A percentile compares a stretch with the other conserved stretches of the same genome.
Evolutionary conservation across 768 basidiomycete genomes (phyloP).

Genomic region (Rubroboletus pulcherrimus): DNA sequence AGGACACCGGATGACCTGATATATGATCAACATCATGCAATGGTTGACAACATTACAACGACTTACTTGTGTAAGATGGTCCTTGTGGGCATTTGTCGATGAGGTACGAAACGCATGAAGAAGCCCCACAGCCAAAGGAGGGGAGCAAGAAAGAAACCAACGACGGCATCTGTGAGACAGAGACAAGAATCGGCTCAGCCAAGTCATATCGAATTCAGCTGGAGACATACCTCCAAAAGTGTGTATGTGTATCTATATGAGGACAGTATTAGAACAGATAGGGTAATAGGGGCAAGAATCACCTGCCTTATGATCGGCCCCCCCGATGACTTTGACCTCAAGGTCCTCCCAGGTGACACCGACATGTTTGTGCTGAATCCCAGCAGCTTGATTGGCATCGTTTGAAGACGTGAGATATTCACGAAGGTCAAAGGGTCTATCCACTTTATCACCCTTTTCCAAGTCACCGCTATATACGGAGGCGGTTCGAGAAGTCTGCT

Average conservation of each 20-base stretch:
- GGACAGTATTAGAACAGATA: background rate
- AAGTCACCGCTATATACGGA: slow-evolving; percentile 32
- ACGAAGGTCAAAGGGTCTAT: slow-evolving; percentile 54
- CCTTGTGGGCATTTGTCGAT: slow-evolving; percentile 37
- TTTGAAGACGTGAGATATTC: slow-evolving; percentile 67
- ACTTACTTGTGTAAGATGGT: slow-evolving; percentile 60
- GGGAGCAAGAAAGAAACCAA: slow-evolving; percentile 52
- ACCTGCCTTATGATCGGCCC: slow-evolving; percentile 51
- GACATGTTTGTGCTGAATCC: slow-evolving; percentile 71
- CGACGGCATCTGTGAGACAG: slow-evolving; percentile 41
- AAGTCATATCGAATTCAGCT: background rate
- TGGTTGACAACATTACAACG: background rate
- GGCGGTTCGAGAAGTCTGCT: slow-evolving; percentile 20
- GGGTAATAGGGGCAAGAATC: background rate
- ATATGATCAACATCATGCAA: background rate
- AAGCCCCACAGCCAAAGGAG: slow-evolving; percentile 45
- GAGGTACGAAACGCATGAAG: slow-evolving; percentile 38
- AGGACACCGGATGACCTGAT: slow-evolving; percentile 63
- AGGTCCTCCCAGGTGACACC: slow-evolving; percentile 74
- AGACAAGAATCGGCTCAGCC: background rate
- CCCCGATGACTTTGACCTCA: slow-evolving; percentile 57
- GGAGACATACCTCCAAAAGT: slow-evolving; percentile 54
- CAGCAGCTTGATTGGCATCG: slow-evolving; percentile 60
- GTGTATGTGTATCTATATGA: slow-evolving; percentile 44
- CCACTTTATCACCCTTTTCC: slow-evolving; percentile 37